Percentiles rank a stretch among this genome's conserved stretches.
These are phyloP conservation scores for Metarhizium album DNA, from an alignment of 2,329 filamentous ascomycete species.

Conservation along the genomic window DNA sequence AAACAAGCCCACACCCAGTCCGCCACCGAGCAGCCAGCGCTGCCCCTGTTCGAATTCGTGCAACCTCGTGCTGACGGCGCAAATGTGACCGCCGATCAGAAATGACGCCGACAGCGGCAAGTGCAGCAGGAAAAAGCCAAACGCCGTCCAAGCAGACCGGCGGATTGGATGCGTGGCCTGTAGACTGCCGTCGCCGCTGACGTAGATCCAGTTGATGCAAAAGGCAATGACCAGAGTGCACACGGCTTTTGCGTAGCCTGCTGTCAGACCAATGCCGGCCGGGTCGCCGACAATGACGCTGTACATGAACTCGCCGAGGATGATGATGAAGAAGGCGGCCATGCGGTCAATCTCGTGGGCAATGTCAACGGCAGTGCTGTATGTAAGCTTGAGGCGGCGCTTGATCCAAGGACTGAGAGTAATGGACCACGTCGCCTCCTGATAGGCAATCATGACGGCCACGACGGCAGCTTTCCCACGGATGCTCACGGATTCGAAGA, in stretches of 20 bases:
- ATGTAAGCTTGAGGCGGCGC: slow-evolving; percentile 28
- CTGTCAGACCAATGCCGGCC: slow-evolving; percentile 32
- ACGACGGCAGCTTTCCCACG: slow-evolving; percentile 30
- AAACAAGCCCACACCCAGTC: slow-evolving; percentile 32
- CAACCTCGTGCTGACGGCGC: slow-evolving; percentile 27
- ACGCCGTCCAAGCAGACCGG: slow-evolving; percentile 32
- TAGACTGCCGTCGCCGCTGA: slow-evolving; percentile 35
- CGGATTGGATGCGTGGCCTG: slow-evolving; percentile 32
- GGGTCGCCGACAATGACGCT: slow-evolving; percentile 36
- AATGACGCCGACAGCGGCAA: slow-evolving; percentile 33
- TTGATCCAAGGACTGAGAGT: slow-evolving; percentile 34
- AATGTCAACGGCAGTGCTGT: slow-evolving; percentile 37
- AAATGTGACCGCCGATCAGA: slow-evolving; percentile 35
- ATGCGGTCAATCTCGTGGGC: slow-evolving; percentile 38
- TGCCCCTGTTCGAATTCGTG: slow-evolving; percentile 30
- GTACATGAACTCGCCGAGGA: slow-evolving; percentile 38
- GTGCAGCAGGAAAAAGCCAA: slow-evolving; percentile 33
- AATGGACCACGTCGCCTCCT: slow-evolving; percentile 33
- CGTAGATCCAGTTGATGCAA: slow-evolving; percentile 39
- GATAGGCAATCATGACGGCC: slow-evolving; percentile 28
- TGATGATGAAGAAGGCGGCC: slow-evolving; percentile 40
- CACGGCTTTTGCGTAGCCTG: slow-evolving; percentile 31
- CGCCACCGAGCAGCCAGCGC: slow-evolving; percentile 36
- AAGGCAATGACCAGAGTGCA: slow-evolving; percentile 39
- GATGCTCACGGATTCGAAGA: slow-evolving; percentile 28